phyloP scores from a whole-genome alignment of 2,329 filamentous ascomycete species.

The Penicillium sp. region DNA sequence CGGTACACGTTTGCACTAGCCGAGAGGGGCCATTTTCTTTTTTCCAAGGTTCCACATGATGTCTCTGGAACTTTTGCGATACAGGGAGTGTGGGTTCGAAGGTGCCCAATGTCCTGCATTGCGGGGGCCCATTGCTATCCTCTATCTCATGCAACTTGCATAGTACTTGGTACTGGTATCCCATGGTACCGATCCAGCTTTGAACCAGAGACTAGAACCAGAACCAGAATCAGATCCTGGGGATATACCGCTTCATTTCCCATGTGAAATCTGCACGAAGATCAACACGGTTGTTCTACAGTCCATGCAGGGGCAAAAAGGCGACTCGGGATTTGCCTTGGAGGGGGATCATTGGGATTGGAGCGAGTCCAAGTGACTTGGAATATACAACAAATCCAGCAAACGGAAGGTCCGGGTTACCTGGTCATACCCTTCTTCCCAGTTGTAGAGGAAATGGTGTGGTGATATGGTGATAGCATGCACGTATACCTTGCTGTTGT shows the following conservation, averaged over 20 bases:
- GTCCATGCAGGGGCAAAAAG: background rate
- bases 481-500: slow-evolving; percentile 2
- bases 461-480: background rate
- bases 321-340: background rate
- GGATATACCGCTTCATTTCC: background rate
- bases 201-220: background rate
- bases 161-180: background rate
- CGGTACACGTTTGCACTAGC: background rate
- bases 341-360: background rate
- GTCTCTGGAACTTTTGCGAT: background rate
- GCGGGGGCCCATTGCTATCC: background rate
- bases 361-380: background rate
- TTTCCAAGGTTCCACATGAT: background rate
- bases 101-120: background rate
- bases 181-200: background rate
- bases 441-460: background rate
- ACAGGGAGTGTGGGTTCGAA: background rate
- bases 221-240: background rate
- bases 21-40: background rate
- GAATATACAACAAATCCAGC: background rate
- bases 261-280: background rate
- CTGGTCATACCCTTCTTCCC: slow-evolving; percentile 1
- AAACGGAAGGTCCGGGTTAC: background rate
- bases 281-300: background rate
- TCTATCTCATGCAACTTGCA: background rate